These are phyloP conservation scores for Protomyces macrosporus DNA, from an alignment of 1,139 yeast species.

Conservation along the genomic window DNA sequence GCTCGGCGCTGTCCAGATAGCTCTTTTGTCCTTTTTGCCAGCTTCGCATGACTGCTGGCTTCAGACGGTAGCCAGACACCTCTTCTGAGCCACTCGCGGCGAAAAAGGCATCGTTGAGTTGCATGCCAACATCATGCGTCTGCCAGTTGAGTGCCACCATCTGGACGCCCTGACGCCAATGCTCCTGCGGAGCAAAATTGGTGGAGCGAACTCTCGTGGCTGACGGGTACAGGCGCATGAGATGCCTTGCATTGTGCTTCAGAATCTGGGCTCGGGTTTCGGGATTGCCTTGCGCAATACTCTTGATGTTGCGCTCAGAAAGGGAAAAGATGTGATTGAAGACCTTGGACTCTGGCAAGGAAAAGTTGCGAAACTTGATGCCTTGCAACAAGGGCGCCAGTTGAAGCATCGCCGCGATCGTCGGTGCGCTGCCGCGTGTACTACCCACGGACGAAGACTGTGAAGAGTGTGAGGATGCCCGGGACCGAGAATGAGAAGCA, in stretches of 20 bases:
- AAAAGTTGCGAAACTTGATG: slow-evolving; percentile 69
- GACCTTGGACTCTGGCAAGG: slow-evolving; percentile 79
- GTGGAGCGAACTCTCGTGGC: slow-evolving; percentile 68
- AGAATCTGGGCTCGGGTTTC: slow-evolving; percentile 54
- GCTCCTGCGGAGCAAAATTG: slow-evolving; percentile 70
- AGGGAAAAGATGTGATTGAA: slow-evolving; percentile 80
- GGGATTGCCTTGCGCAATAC: slow-evolving; percentile 49
- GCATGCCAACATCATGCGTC: slow-evolving; percentile 76
- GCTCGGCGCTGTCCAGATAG: slow-evolving; percentile 30
- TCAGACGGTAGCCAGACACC: slow-evolving; percentile 68
- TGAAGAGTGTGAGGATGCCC: slow-evolving; percentile 18
- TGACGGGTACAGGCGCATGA: slow-evolving; percentile 87
- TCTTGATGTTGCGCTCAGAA: slow-evolving; percentile 61
- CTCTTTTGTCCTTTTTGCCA: slow-evolving; percentile 6
- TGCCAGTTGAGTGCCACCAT: slow-evolving; percentile 99
- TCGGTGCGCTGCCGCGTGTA: not conserved
- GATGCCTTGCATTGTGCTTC: slow-evolving; percentile 68
- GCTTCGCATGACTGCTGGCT: slow-evolving; percentile 47
- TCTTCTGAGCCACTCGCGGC: slow-evolving; percentile 43
- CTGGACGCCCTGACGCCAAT: slow-evolving; percentile 83
- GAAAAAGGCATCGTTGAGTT: slow-evolving; percentile 82
- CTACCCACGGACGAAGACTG: slow-evolving; percentile 10
- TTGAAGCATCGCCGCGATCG: not conserved
- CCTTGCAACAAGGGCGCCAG: slow-evolving; percentile 70
- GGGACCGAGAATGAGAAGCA: not conserved